Evolutionary conservation across 2,329 filamentous ascomycete species (phyloP).

Genomic region (Paecilomyces dactylethromorphus): DNA sequence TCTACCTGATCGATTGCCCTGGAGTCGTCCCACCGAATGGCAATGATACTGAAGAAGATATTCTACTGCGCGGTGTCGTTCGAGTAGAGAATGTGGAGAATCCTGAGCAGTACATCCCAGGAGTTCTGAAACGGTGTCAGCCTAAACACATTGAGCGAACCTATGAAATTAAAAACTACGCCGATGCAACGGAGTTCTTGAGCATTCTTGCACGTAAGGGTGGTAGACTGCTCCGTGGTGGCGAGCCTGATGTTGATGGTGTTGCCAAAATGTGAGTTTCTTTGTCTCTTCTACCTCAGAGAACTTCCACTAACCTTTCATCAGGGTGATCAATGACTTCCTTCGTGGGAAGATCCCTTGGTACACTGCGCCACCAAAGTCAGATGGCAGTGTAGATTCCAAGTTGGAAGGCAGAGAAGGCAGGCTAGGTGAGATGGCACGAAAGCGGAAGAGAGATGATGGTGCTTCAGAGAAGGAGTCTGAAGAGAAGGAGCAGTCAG

Average conservation of each 20-base stretch:
- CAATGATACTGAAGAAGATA: conserved; percentile 76
- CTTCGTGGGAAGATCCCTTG: conserved; percentile 92
- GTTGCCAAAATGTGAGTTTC: conserved; percentile 70
- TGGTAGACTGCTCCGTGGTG: conserved; percentile 78
- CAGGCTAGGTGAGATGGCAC: conserved; percentile 73
- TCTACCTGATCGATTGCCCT: conserved; percentile 93
- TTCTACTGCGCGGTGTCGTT: conserved; percentile 84
- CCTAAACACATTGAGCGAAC: conserved; percentile 84
- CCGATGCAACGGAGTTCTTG: conserved; percentile 71
- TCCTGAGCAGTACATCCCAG: conserved; percentile 89
- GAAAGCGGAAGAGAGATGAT: conserved; percentile 67
- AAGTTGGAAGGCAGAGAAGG: conserved; percentile 67
- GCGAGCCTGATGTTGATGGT: conserved; percentile 91
- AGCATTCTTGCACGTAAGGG: conserved; percentile 81
- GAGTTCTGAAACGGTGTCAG: conserved; percentile 73
- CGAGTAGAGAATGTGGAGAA: conserved; percentile 94
- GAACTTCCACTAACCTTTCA: neutral
- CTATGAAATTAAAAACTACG: conserved; percentile 78
- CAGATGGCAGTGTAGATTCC: conserved; percentile 43
- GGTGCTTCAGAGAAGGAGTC: conserved; percentile 25
- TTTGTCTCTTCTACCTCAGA: neutral
- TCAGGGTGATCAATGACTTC: conserved; percentile 84
- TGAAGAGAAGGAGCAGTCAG: conserved; percentile 20
- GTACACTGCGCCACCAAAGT: conserved; percentile 74
- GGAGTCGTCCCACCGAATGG: conserved; percentile 89